phyloP scores from a whole-genome alignment of 345 rosid genomes.

The Eutrema yunnanense region DNA sequence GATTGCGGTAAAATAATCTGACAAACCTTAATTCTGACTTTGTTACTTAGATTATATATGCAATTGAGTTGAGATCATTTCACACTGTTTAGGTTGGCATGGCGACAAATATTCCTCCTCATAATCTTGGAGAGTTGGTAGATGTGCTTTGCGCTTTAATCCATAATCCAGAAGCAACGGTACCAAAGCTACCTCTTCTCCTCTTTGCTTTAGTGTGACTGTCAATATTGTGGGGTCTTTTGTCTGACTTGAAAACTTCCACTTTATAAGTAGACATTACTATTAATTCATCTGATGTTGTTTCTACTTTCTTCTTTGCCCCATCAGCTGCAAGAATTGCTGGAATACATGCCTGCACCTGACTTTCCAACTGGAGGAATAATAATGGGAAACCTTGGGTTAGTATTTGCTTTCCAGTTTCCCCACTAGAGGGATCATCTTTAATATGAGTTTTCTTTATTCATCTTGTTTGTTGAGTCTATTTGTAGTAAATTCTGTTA shows the following conservation, averaged over 20 bases:
- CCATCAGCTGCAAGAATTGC: slow-evolving; percentile 80
- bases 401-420: slow-evolving; percentile 16
- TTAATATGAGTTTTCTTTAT: background rate
- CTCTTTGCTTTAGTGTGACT: slow-evolving; percentile 3
- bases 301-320: slow-evolving; percentile 25
- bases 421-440: too few relatives aligned
- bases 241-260: background rate
- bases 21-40: background rate
- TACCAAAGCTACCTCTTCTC: slow-evolving; percentile 17
- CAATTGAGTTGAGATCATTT: slow-evolving; percentile 3
- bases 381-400: slow-evolving; percentile 96
- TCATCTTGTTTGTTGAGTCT: background rate
- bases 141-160: slow-evolving; percentile 91
- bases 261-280: background rate
- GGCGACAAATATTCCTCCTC: slow-evolving; percentile 99
- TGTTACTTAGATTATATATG: background rate
- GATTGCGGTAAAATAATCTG: slow-evolving; percentile 61
- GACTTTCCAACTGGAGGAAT: slow-evolving; percentile 99
- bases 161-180: slow-evolving; percentile 87
- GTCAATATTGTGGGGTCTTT: slow-evolving; percentile 2
- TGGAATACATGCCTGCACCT: slow-evolving; percentile 99
- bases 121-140: slow-evolving; percentile 93
- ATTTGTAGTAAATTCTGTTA: background rate
- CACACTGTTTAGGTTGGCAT: slow-evolving; percentile 70
- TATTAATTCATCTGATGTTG: background rate